Base-by-base conservation (phyloP, 2,329 filamentous ascomycete genomes). In the Grosmannia serpens region DNA sequence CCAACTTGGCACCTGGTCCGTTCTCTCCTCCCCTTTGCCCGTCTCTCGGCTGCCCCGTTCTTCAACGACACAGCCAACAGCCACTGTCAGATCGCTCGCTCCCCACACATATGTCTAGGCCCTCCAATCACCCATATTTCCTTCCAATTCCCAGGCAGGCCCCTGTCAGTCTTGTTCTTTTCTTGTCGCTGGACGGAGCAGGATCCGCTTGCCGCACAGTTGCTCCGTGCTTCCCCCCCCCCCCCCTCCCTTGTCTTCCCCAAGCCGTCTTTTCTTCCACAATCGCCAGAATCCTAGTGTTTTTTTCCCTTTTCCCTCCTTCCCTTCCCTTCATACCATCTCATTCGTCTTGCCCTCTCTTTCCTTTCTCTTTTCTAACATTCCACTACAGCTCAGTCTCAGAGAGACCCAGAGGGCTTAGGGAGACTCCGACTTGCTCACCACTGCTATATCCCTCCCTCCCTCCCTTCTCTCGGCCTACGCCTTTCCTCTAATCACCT, bases 61-160 rank as follows among this genome's bases (percentile, higher is more conserved):
- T 51, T 55, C 59, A 51, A 49, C 56, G 46, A 22, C 31, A 22
- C 31, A 7, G 31, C 27, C 53, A 55, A 56, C 52, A 24, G 13
- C 9, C 31, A 29, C 53, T 20, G 52, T 33, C 46, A 54, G 26
- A 50, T 47, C 53, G 31, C 52, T n/a, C 53, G 26, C 55, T 61
- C 58, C 57, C 57, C 62, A 62, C 51, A 57, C 33, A 51, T 53
- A 29, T 55, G n/a, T 29, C 52, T 46, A 58, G 46, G 27, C 55
- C 57, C 58, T 59, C 59, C 63, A 61, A 62, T 59, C 60, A 61
- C 29, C 29, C 59, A 51, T 57, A 53, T 38, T 56, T 51, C 46
- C 58, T 55, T 60, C 53, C 60, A 51, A 57, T 60, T 61, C 58
- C 63, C 59, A 62, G 57, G 59, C 62, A 62, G 41, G 50, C 60